These are phyloP conservation scores for Glutinoglossum americanum DNA, from an alignment of 495 filamentous ascomycete species.

Conservation along the genomic window DNA sequence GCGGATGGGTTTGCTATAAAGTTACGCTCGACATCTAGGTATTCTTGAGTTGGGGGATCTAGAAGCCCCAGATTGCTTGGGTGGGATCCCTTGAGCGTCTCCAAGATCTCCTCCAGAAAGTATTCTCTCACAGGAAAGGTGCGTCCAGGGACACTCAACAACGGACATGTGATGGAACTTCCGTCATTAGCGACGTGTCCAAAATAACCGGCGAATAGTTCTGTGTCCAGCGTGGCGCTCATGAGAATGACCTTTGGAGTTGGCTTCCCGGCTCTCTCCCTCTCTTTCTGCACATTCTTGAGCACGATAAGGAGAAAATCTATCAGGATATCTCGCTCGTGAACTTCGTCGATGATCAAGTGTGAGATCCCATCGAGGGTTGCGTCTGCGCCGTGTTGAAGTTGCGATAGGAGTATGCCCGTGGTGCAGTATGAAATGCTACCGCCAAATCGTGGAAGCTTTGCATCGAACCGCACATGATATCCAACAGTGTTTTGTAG, in stretches of 20 bases:
- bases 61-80: constrained; percentile 3
- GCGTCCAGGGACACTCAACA: constrained; percentile 31
- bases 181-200: constrained; percentile 13
- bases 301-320: constrained; percentile 34
- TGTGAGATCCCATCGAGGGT: constrained; percentile 26
- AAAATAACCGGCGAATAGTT: constrained; percentile 35
- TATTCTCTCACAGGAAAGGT: constrained; percentile 31
- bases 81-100: constrained; percentile 15
- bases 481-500: constrained; percentile 31
- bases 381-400: constrained; percentile 22
- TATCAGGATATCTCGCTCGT: constrained; percentile 32
- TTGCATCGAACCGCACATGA: constrained; percentile 28
- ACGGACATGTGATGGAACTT: constrained; percentile 20
- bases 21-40: constrained; percentile 17
- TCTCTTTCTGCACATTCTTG: constrained; percentile 23
- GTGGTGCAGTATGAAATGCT: constrained; percentile 37
- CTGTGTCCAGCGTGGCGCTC: constrained; percentile 36
- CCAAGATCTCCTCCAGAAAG: constrained; percentile 28
- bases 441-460: constrained; percentile 18
- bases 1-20: neutral
- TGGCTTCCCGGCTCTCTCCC: constrained; percentile 15
- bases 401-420: constrained; percentile 29
- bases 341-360: constrained; percentile 38
- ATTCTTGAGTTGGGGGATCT: constrained; percentile 18
- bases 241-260: constrained; percentile 33